phyloP scores from a whole-genome alignment of 225 moss, liverwort and hornwort species.

The Physcomitrellopsis africana region DNA sequence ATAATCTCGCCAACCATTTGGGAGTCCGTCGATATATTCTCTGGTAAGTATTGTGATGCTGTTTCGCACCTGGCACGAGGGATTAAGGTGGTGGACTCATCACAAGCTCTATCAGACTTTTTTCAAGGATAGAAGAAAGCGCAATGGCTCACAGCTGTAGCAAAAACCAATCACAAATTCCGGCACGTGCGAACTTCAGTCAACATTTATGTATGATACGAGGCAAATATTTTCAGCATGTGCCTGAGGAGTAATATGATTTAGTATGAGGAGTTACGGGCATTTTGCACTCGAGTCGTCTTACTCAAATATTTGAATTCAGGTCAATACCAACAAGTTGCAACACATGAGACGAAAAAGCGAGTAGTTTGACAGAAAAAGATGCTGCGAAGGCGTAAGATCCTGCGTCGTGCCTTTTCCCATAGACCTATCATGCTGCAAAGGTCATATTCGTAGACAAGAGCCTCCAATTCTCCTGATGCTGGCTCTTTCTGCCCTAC shows the following conservation, averaged over 20 bases:
- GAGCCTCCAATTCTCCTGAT: conserved; percentile 51
- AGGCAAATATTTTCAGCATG: not conserved
- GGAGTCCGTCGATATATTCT: conserved; percentile 50
- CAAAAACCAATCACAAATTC: not conserved
- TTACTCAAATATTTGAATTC: not conserved
- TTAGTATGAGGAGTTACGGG: not conserved
- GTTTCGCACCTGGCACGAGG: conserved; percentile 48
- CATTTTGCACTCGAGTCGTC: not conserved
- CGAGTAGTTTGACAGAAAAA: not conserved
- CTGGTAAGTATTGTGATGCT: conserved; percentile 58
- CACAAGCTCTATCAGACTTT: conserved; percentile 5
- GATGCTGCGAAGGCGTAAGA: not conserved
- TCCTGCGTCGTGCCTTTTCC: conserved; percentile 45
- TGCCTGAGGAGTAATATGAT: not conserved
- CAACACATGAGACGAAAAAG: no score
- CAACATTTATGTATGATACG: not conserved
- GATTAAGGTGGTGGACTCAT: not conserved
- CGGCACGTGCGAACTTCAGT: not conserved
- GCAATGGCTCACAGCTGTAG: not conserved
- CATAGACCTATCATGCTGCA: conserved; percentile 52
- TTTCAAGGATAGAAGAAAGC: not conserved
- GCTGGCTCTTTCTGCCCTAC: conserved; percentile 47
- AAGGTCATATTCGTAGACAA: conserved; percentile 47
- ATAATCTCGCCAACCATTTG: conserved; percentile 63
- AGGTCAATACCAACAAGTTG: no score